Evolutionary conservation across 2,329 filamentous ascomycete genomes (phyloP).

Genomic region (Pestalotiopsis sp.): DNA sequence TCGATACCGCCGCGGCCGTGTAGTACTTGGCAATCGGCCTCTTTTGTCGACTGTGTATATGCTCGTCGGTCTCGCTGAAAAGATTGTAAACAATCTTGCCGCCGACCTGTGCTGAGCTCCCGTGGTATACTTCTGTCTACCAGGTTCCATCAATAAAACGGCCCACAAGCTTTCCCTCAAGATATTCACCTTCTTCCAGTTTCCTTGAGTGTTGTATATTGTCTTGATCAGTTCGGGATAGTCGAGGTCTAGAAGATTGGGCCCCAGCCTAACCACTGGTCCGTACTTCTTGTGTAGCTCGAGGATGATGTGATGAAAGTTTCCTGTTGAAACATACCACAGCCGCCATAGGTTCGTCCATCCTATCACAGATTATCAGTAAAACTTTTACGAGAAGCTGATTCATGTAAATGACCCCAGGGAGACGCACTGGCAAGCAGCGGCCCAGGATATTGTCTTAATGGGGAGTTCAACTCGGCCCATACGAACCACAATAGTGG

Average conservation of each 20-base stretch:
- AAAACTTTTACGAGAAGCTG: not conserved
- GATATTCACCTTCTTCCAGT: not conserved
- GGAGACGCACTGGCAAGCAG: not conserved
- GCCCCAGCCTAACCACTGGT: not conserved
- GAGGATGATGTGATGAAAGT: not conserved
- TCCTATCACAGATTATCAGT: not conserved
- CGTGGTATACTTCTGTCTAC: conserved; percentile 39
- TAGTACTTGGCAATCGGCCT: conserved; percentile 38
- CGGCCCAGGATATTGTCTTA: not conserved
- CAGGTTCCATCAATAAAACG: not conserved
- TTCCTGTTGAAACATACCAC: not conserved
- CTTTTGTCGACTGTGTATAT: conserved; percentile 35
- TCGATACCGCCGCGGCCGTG: conserved; percentile 26
- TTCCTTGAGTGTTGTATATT: not conserved
- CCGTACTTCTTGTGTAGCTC: not conserved
- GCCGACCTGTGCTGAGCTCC: conserved; percentile 33
- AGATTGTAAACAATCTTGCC: conserved; percentile 38
- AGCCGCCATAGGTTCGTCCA: not conserved
- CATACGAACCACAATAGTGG: not conserved
- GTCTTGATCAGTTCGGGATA: not conserved
- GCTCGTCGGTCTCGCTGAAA: conserved; percentile 36
- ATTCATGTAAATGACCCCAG: not conserved
- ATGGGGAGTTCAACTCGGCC: not conserved
- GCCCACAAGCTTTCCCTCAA: not conserved
- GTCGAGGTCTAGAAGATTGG: not conserved